A percentile compares a stretch with the other conserved stretches of the same genome.
These are phyloP conservation scores for Yamadazyma dendronema DNA, from an alignment of 1,139 yeast species.

Conservation along the genomic window DNA sequence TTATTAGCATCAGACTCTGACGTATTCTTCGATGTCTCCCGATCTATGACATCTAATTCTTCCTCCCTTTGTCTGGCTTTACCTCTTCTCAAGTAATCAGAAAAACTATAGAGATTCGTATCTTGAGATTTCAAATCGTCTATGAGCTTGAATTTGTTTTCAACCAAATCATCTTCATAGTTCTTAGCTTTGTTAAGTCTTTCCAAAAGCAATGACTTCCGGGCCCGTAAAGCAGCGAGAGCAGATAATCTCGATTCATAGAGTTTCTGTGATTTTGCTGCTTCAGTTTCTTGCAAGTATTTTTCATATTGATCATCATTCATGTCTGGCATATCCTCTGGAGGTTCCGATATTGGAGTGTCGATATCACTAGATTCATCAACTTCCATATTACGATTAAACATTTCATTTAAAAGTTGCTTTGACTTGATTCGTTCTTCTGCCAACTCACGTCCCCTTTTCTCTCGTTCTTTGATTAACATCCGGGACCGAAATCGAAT, in stretches of 20 bases:
- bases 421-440: slow-evolving; percentile 54
- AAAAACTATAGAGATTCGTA: slow-evolving; percentile 1
- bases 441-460: slow-evolving; percentile 50
- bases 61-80: slow-evolving; percentile 7
- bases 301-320: slow-evolving; percentile 36
- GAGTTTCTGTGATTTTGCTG: slow-evolving; percentile 10
- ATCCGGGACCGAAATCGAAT: slow-evolving; percentile 63
- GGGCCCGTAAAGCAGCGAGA: slow-evolving; percentile 19
- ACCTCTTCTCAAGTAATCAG: slow-evolving; percentile 7
- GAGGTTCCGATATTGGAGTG: slow-evolving; percentile 26
- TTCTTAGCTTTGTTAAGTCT: slow-evolving; percentile 19
- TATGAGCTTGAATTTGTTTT: slow-evolving; percentile 34
- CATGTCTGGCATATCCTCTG: slow-evolving; percentile 21
- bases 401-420: slow-evolving; percentile 48
- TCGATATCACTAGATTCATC: slow-evolving; percentile 3
- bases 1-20: no score
- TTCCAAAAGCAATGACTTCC: slow-evolving; percentile 18
- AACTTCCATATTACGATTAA: slow-evolving; percentile 31
- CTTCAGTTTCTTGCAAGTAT: slow-evolving; percentile 16
- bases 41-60: slow-evolving; percentile 22
- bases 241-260: slow-evolving; percentile 18
- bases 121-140: slow-evolving; percentile 28
- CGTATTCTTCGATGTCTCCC: no score
- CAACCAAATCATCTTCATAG: slow-evolving; percentile 36
- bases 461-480: slow-evolving; percentile 54